Base-by-base conservation (phyloP, 257 asterid genomes). In the Echites panduratus region DNA sequence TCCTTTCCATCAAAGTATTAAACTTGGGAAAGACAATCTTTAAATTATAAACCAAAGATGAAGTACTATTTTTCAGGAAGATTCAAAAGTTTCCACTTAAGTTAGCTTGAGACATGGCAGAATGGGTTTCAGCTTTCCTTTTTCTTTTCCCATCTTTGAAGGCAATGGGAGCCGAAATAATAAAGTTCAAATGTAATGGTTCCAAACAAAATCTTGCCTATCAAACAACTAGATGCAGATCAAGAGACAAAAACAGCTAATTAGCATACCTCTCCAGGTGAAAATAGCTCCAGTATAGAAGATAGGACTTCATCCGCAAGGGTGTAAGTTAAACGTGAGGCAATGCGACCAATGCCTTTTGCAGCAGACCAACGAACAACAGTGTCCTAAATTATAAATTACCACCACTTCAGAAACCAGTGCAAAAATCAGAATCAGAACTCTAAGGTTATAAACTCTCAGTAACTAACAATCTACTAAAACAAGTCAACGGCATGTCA, bases 311-410 rank as follows among this genome's bases (percentile, higher is more conserved):
- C 98, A 81, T 87, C 96, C 8, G 91, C 86, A 72, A 95, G 98
- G 52, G 86, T 74, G 76, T 85, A 84, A 69, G 95, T 88, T 74
- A 95, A 81, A 63, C 90, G 90, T 76, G 99, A 87, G 61, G 96
- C 81, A 73, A 91, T 83, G 24, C 99, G 97, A 74, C 99, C 99
- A 79, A 94, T 80, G 75, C 99, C 99, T 85, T 94, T 94, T 75
- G 99, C 99, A 76, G 98, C 96, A 77, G 99, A 94, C 99, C 99
- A 94, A 69, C 99, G 90, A 68, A 94, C 99, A 44, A 94, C 93
- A 70, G 99, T 94, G 81, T 90, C 99, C 99, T 94, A 70, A 48
- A 48, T 49, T 63, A 40, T 53, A 48, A 70, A 50, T 38, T 50
- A 49, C 47, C 32, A 63, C 11, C 70, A 76, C 52, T 54, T 48